These are phyloP conservation scores for Podaxis carcinomalis DNA, from an alignment of 768 basidiomycete species.

Conservation along the genomic window DNA sequence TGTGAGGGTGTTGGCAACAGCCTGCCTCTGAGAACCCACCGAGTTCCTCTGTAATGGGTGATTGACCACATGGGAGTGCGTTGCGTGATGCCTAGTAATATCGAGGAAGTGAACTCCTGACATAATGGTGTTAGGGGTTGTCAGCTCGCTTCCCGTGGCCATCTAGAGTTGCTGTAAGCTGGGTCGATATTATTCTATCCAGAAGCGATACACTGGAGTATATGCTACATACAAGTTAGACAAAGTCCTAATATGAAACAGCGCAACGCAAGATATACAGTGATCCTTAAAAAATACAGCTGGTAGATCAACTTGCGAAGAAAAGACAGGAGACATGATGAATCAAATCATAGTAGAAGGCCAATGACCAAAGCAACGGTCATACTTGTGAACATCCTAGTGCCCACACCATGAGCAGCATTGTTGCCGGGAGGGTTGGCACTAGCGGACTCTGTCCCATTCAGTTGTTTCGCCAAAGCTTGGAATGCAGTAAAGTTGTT, in stretches of 20 bases:
- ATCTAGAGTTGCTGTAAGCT: too few relatives aligned
- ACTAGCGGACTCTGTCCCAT: slow-evolving; percentile 29
- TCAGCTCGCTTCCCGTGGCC: too few relatives aligned
- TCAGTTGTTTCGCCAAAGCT: slow-evolving; percentile 38
- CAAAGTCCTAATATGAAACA: neutral
- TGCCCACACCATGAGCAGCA: neutral
- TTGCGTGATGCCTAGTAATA: too few relatives aligned
- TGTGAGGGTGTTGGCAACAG: too few relatives aligned
- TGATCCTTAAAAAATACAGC: neutral
- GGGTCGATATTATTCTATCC: too few relatives aligned
- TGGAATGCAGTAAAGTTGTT: slow-evolving; percentile 53
- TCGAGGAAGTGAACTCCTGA: too few relatives aligned
- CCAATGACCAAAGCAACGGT: neutral
- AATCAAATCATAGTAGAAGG: neutral
- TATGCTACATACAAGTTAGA: neutral
- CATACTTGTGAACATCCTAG: neutral
- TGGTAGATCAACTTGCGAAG: neutral
- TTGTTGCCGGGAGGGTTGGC: neutral
- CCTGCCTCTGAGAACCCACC: too few relatives aligned
- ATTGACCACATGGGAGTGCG: too few relatives aligned
- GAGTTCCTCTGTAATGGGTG: too few relatives aligned
- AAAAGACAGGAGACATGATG: neutral
- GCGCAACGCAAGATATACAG: neutral
- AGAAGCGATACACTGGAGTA: neutral
- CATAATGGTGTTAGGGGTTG: too few relatives aligned